phyloP scores from a whole-genome alignment of 2,329 filamentous ascomycete genomes.

The Zasmidium citrigriseum region DNA sequence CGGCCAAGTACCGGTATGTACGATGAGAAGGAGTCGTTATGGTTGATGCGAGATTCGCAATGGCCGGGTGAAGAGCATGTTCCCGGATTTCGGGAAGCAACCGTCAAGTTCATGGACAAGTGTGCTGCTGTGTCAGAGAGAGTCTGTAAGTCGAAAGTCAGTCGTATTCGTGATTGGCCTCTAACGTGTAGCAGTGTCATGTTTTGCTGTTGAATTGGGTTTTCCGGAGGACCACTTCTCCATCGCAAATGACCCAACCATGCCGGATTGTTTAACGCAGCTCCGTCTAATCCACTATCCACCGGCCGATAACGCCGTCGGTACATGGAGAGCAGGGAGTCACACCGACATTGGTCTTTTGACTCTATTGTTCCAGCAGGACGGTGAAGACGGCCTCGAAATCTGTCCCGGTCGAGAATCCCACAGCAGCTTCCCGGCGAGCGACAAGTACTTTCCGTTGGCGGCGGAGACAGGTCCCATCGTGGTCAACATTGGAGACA shows the following conservation, averaged over 20 bases:
- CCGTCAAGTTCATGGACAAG: conserved; percentile 58
- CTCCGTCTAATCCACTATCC: conserved; percentile 59
- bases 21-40: conserved; percentile 63
- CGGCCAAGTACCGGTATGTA: conserved; percentile 60
- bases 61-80: too few relatives aligned
- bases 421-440: conserved; percentile 59
- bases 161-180: too few relatives aligned
- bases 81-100: conserved; percentile 57
- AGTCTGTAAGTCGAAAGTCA: too few relatives aligned
- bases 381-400: conserved; percentile 62
- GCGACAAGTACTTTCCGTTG: conserved; percentile 64
- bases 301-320: conserved; percentile 53
- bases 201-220: conserved; percentile 59
- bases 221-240: conserved; percentile 60
- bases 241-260: conserved; percentile 52
- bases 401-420: conserved; percentile 67
- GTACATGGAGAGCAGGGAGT: conserved; percentile 62
- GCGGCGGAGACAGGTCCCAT: conserved; percentile 56
- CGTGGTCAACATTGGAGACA: conserved; percentile 67
- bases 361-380: conserved; percentile 63
- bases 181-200: too few relatives aligned
- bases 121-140: conserved; percentile 56
- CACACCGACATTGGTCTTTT: conserved; percentile 66
- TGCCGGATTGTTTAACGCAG: conserved; percentile 56
- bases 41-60: too few relatives aligned